phyloP scores from a whole-genome alignment of 2,329 filamentous ascomycete species.

The Dactylellina sp. region DNA sequence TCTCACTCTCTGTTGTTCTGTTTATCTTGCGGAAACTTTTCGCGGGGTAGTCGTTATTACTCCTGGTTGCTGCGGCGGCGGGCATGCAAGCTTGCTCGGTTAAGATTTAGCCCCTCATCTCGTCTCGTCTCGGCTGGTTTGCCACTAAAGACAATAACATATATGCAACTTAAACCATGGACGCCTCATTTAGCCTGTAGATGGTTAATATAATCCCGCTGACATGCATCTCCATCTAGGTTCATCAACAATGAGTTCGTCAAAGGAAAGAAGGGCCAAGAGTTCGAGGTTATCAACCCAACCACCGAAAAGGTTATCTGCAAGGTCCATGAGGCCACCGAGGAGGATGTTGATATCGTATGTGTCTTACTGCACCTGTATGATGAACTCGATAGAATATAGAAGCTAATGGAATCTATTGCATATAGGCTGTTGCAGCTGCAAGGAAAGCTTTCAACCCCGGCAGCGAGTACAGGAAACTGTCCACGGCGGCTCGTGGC shows the following conservation, averaged over 20 bases:
- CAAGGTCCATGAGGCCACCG: conserved; percentile 84
- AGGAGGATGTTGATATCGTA: conserved; percentile 77
- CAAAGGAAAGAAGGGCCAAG: conserved; percentile 84
- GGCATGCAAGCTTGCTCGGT: conserved; percentile 5
- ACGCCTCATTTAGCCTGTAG: conserved; percentile 38
- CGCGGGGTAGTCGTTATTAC: conserved; percentile 9
- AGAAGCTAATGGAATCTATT: background rate
- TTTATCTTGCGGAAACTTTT: conserved; percentile 44
- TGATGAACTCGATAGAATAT: background rate
- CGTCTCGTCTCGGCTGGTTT: conserved; percentile 27
- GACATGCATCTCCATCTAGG: conserved; percentile 64
- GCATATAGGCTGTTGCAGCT: conserved; percentile 75
- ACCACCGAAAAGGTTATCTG: conserved; percentile 84
- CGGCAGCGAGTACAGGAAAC: conserved; percentile 73
- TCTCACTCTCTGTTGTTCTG: background rate
- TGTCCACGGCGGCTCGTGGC: conserved; percentile 78
- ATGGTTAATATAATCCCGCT: conserved; percentile 1
- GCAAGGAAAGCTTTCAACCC: conserved; percentile 84
- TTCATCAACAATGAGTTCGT: conserved; percentile 97
- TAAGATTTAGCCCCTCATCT: background rate
- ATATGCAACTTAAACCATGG: conserved; percentile 58
- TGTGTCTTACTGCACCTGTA: background rate
- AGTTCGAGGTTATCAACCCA: conserved; percentile 92
- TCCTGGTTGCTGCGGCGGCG: background rate
- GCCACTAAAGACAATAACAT: conserved; percentile 6